Conservation (phyloP, 2,329 filamentous ascomycete genomes). For the Ophiostoma montium region DNA sequence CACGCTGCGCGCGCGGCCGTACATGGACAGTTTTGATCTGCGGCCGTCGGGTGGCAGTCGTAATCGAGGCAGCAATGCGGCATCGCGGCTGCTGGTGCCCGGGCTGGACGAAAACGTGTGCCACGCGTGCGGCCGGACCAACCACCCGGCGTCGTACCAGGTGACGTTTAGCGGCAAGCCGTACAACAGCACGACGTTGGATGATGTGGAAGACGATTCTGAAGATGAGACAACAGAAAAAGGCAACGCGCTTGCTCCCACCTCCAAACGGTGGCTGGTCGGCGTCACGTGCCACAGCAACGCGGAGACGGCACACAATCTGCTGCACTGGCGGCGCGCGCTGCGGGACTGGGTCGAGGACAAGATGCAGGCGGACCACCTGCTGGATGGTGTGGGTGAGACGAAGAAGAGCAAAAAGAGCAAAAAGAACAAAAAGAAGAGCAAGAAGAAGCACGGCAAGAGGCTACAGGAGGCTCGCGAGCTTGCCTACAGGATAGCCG, state of each 20-base stretch:
- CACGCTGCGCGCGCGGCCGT: conserved; percentile 51
- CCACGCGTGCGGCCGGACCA: conserved; percentile 55
- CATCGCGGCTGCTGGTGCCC: background rate
- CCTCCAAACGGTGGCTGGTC: conserved; percentile 26
- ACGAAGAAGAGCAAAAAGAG: conserved; percentile 36
- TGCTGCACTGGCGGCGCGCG: conserved; percentile 63
- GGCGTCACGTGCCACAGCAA: conserved; percentile 29
- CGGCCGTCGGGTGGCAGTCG: conserved; percentile 17
- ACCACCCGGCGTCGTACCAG: conserved; percentile 52
- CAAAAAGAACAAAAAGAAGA: background rate
- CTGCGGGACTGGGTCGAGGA: conserved; percentile 59
- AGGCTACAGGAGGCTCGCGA: conserved; percentile 37
- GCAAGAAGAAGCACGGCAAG: background rate
- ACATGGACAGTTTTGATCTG: conserved; percentile 35
- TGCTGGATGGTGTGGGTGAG: conserved; percentile 27
- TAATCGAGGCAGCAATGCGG: background rate
- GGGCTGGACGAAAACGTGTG: conserved; percentile 31
- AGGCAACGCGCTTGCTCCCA: conserved; percentile 22
- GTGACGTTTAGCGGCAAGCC: conserved; percentile 50
- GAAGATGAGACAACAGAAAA: conserved; percentile 23
- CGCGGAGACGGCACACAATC: conserved; percentile 54
- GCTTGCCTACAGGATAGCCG: conserved; percentile 48
- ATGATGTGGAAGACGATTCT: conserved; percentile 37
- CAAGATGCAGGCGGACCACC: conserved; percentile 36
- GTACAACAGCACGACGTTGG: conserved; percentile 51